phyloP scores from a whole-genome alignment of 768 basidiomycete species.

The Clathrus columnatus region DNA sequence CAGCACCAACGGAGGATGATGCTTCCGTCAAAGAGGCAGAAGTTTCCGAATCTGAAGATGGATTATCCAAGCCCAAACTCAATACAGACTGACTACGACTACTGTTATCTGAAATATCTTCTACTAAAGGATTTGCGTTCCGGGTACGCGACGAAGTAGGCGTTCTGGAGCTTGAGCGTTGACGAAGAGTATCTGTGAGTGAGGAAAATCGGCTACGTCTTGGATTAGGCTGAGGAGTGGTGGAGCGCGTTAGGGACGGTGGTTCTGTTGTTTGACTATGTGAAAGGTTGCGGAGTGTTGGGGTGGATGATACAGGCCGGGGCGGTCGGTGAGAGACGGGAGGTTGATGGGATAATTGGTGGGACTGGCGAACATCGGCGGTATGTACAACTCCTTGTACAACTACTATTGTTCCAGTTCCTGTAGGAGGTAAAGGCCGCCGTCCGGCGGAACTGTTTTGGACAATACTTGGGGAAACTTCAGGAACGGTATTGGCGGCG shows the following conservation, averaged over 20 bases:
- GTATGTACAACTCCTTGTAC: conserved; percentile 81
- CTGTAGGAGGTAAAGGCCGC: conserved; percentile 61
- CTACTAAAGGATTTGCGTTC: not conserved
- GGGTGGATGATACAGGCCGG: conserved; percentile 11
- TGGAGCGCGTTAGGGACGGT: conserved; percentile 24
- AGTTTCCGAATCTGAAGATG: conserved; percentile 3
- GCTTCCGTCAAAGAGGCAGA: not conserved
- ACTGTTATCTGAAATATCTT: not conserved
- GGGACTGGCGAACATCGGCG: conserved; percentile 46
- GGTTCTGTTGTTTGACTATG: no score
- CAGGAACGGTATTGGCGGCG: conserved; percentile 13
- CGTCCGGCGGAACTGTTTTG: conserved; percentile 16
- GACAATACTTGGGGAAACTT: conserved; percentile 15
- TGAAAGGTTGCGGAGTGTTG: conserved; percentile 9
- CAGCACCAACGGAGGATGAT: not conserved
- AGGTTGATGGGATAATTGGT: conserved; percentile 11
- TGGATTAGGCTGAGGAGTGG: conserved; percentile 18
- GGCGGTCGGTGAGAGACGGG: conserved; percentile 11
- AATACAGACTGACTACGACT: not conserved
- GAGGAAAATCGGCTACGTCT: conserved; percentile 17
- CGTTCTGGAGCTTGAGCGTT: conserved; percentile 3
- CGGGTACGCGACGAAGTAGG: not conserved
- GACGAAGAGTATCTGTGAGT: conserved; percentile 5
- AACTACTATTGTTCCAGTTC: conserved; percentile 56
- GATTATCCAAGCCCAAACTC: not conserved